Evolutionary conservation across 2,329 filamentous ascomycete genomes (phyloP).

Genomic region (Dothiorella sarmentorum): DNA sequence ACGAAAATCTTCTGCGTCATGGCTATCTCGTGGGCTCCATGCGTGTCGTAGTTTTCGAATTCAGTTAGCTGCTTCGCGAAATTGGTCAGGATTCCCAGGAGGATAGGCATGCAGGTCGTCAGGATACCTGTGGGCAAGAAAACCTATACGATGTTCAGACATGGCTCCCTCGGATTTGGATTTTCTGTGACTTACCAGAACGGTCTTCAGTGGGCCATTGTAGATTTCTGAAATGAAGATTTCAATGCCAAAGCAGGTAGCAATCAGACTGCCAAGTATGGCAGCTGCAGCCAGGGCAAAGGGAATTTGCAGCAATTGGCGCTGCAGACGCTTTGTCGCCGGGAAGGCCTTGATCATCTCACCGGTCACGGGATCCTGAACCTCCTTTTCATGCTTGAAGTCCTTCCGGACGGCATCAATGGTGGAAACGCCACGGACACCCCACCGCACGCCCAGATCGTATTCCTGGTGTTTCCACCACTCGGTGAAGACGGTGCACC

Average conservation of each 20-base stretch:
- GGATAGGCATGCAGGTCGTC: conserved; percentile 74
- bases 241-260: conserved; percentile 84
- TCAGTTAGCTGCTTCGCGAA: conserved; percentile 75
- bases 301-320: conserved; percentile 77
- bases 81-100: conserved; percentile 70
- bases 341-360: conserved; percentile 75
- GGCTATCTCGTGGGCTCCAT: conserved; percentile 76
- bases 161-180: no score
- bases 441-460: conserved; percentile 84
- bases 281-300: conserved; percentile 73
- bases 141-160: conserved; percentile 49
- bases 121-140: conserved; percentile 87
- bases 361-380: conserved; percentile 76
- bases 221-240: conserved; percentile 96
- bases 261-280: conserved; percentile 76
- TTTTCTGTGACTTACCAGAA: conserved; percentile 59
- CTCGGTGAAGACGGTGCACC: conserved; percentile 86
- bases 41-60: conserved; percentile 88
- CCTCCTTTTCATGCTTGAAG: conserved; percentile 74
- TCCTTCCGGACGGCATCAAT: conserved; percentile 75
- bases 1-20: conserved; percentile 92
- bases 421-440: conserved; percentile 75
- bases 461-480: conserved; percentile 94
- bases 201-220: conserved; percentile 78
- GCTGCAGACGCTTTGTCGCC: conserved; percentile 67